Conservation (phyloP, 75 land plant species). For the Cupressus sempervirens region DNA sequence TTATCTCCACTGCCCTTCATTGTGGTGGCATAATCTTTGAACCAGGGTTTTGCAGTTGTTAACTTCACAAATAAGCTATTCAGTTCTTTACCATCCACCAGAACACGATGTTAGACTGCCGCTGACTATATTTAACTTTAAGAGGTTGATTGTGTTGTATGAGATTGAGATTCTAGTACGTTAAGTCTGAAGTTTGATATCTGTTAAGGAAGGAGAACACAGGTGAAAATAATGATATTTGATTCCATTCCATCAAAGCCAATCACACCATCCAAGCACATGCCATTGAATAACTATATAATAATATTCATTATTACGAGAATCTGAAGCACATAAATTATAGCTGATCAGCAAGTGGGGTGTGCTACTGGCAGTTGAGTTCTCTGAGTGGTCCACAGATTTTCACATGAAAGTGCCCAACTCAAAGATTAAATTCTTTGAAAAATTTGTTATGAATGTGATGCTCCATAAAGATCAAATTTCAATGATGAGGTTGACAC, state of each 20-base stretch:
- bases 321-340: neutral
- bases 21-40: neutral
- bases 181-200: too few species aligned
- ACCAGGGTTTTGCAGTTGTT: neutral
- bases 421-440: neutral
- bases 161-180: neutral
- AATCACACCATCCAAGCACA: neutral
- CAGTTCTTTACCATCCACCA: neutral
- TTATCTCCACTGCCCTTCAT: neutral
- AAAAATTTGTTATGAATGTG: neutral
- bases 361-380: neutral
- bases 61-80: neutral
- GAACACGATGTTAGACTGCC: neutral
- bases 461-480: neutral
- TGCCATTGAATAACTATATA: neutral
- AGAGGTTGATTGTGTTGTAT: neutral
- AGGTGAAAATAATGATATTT: neutral
- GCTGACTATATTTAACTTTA: too few species aligned
- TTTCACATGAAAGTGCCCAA: neutral
- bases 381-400: neutral
- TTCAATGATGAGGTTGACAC: too few species aligned
- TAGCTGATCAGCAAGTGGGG: neutral
- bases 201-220: neutral
- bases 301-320: neutral
- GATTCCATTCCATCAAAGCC: too few species aligned